phyloP scores from a whole-genome alignment of 371 early-diverging fungal genomes.

The Mortierella sp. region DNA sequence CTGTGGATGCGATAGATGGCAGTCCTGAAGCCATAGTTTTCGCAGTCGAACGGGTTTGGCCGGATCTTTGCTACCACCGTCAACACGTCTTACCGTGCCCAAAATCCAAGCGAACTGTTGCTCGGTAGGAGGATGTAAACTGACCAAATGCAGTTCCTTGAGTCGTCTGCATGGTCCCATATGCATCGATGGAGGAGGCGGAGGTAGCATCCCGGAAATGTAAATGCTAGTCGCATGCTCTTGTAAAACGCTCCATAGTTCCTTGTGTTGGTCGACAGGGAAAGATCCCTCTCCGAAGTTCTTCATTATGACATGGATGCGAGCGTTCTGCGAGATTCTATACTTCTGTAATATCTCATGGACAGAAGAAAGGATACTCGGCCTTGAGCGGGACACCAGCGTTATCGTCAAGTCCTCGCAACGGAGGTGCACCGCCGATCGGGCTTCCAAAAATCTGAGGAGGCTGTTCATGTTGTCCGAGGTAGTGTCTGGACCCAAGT shows the following conservation, averaged over 20 bases:
- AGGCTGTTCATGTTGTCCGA: not conserved
- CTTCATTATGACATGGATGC: too few relatives aligned
- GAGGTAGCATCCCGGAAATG: too few relatives aligned
- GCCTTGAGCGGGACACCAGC: not conserved
- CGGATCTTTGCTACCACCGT: not conserved
- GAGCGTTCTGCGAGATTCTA: not conserved
- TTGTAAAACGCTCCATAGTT: too few relatives aligned
- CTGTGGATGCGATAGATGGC: not conserved
- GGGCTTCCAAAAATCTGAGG: not conserved
- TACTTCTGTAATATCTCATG: not conserved
- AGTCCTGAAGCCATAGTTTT: not conserved
- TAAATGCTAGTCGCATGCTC: too few relatives aligned
- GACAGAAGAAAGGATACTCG: not conserved
- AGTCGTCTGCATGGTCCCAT: too few relatives aligned
- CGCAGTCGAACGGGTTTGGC: not conserved
- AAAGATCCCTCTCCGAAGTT: too few relatives aligned
- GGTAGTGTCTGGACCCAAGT: not conserved
- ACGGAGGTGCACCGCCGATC: not conserved
- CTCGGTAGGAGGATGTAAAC: too few relatives aligned
- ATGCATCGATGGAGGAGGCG: too few relatives aligned
- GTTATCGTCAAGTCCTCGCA: not conserved
- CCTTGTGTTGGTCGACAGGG: too few relatives aligned
- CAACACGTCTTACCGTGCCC: too few relatives aligned
- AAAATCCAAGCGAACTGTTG: too few relatives aligned
- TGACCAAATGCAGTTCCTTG: too few relatives aligned